Conservation (phyloP, 768 basidiomycete genomes). For the Hygrocybe punicea region DNA sequence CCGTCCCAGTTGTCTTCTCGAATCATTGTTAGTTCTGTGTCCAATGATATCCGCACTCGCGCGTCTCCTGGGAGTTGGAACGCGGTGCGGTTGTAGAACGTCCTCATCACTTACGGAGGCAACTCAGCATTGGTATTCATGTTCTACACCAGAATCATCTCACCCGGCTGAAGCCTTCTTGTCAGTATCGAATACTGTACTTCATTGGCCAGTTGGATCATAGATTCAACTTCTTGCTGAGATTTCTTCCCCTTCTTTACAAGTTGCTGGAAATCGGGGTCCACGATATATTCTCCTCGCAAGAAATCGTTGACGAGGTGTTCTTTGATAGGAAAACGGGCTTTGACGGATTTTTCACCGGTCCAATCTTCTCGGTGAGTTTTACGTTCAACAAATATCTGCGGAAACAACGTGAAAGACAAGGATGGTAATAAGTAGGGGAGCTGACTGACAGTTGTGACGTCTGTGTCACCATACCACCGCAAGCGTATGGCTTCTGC, state of each 20-base stretch:
- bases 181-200: slow-evolving; percentile 89
- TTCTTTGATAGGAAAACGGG: slow-evolving; percentile 93
- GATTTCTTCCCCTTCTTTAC: slow-evolving; percentile 90
- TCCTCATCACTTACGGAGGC: slow-evolving; percentile 70
- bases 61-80: slow-evolving; percentile 99
- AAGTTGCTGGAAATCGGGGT: slow-evolving; percentile 84
- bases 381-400: slow-evolving; percentile 88
- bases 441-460: slow-evolving; percentile 60
- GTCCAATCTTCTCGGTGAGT: slow-evolving; percentile 99
- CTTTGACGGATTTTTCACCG: slow-evolving; percentile 97
- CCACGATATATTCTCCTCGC: slow-evolving; percentile 86
- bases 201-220: slow-evolving; percentile 97
- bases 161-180: slow-evolving; percentile 78
- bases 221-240: slow-evolving; percentile 83
- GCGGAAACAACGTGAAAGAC: slow-evolving; percentile 5
- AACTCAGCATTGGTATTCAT: background rate
- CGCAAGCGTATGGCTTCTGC: slow-evolving; percentile 94
- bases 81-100: slow-evolving; percentile 98
- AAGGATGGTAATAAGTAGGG: background rate
- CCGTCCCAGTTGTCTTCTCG: slow-evolving; percentile 98
- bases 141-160: slow-evolving; percentile 21
- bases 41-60: slow-evolving; percentile 96
- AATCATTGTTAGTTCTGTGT: slow-evolving; percentile 91
- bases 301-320: slow-evolving; percentile 89
- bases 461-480: slow-evolving; percentile 91